Evolutionary conservation across 2,329 filamentous ascomycete species (phyloP), one percentile per base, ranked within the genome.

Genomic region (Trichoderma brevicompactum): DNA sequence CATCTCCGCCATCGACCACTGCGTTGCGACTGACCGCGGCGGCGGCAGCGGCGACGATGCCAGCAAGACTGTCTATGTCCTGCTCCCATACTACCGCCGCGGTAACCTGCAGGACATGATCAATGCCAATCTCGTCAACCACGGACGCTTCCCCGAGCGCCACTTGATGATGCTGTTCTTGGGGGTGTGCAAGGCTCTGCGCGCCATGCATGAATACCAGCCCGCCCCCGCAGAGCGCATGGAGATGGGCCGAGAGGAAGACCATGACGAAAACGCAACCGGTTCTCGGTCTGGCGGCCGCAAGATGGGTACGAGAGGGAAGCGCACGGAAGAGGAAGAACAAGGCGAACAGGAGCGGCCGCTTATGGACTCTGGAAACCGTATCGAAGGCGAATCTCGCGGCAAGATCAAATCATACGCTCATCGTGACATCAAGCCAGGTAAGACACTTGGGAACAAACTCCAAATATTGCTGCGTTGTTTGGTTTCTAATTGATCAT

Each of bases 21-120:
- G 86, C 72, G 90, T 97, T 67, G 88, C 90, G 56, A 89, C 87
- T 32, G 92, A 96, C 77, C 83, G 87, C 77, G 87, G 81, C 70
- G 81, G 81, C 63, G 86, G 86, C 77, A 86, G 80, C 70, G 81
- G 80, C 64, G 85, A 87, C 71, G 86, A 87, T 68, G 78, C 77
- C 79, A 84, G 89, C 68, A 98, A 98, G 82, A 98, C 94, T 0
- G 95, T 98, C 61, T 99, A 99, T 78, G 95, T 99, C 68, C 83
- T 99, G 49, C 84, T 99, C 19, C 95, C 95, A 12, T 99, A 98
- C 81, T 99, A 97, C 81, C 85, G 93, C 72, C 85, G 94, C 70
- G 95, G 95, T 13, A 99, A 99, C 77, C 84, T 99, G 43, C 95
- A 99, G 80, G 95, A 99, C 79, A 90, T 96, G 75, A 98, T 99